Conservation (phyloP, 2,329 filamentous ascomycete genomes). For the Xylariales sp. region DNA sequence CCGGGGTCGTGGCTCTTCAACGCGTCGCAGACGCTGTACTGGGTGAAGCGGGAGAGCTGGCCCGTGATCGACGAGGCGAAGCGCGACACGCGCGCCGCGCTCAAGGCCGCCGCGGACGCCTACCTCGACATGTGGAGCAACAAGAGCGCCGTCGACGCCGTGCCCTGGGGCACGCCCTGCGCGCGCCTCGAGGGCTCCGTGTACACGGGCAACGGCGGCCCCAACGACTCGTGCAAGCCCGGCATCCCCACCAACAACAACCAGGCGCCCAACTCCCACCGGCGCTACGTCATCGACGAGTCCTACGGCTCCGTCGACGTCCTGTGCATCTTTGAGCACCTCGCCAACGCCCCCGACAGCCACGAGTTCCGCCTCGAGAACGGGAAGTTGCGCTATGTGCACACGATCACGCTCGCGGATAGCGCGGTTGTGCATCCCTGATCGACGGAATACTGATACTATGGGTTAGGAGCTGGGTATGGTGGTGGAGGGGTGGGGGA, state of each 20-base stretch:
- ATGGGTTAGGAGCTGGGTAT: not conserved
- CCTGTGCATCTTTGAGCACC: conserved; percentile 48
- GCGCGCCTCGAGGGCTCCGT: conserved; percentile 48
- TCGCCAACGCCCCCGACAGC: conserved; percentile 47
- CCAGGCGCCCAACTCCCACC: conserved; percentile 47
- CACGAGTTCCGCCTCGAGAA: conserved; percentile 49
- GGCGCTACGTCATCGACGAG: conserved; percentile 50
- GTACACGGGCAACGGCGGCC: conserved; percentile 44
- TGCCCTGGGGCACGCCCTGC: conserved; percentile 54
- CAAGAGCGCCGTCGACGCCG: conserved; percentile 45
- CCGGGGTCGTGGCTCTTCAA: conserved; percentile 54
- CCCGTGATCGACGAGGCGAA: conserved; percentile 46
- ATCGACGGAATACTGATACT: not conserved
- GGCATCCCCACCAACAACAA: conserved; percentile 46
- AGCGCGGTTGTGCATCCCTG: conserved; percentile 32
- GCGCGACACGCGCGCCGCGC: conserved; percentile 45
- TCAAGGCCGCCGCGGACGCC: conserved; percentile 51
- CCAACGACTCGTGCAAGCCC: conserved; percentile 46
- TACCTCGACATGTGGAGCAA: conserved; percentile 54
- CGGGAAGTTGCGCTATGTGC: conserved; percentile 47
- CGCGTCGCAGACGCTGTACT: conserved; percentile 51
- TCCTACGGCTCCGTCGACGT: conserved; percentile 48
- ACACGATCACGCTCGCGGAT: conserved; percentile 47
- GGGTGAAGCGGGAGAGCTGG: conserved; percentile 50
- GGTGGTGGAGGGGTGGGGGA: not conserved